These are phyloP conservation scores for Microdochium trichocladiopsis DNA, from an alignment of 2,329 filamentous ascomycete species.

Conservation along the genomic window DNA sequence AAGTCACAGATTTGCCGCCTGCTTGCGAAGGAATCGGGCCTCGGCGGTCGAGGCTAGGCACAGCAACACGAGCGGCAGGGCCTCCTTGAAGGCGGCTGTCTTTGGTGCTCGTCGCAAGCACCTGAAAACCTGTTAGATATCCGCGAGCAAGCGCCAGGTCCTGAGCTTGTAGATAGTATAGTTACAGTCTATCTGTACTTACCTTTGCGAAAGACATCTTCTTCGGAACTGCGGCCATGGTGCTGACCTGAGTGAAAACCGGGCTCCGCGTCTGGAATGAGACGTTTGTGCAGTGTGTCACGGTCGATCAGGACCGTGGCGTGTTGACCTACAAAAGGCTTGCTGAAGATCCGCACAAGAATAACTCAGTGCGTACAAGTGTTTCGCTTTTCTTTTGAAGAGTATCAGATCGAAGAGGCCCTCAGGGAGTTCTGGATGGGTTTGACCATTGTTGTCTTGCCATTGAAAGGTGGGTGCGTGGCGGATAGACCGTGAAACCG, in stretches of 20 bases:
- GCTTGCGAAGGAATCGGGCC: slow-evolving; percentile 9
- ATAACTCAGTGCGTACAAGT: no score
- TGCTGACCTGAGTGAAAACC: background rate
- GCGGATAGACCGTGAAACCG: no score
- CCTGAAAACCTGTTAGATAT: slow-evolving; percentile 10
- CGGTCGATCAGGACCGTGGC: slow-evolving; percentile 15
- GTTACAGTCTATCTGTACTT: no score
- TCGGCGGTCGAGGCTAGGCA: slow-evolving; percentile 20
- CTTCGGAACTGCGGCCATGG: slow-evolving; percentile 16
- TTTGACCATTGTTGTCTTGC: slow-evolving; percentile 47
- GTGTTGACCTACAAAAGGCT: no score
- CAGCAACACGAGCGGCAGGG: slow-evolving; percentile 18
- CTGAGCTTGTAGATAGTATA: no score
- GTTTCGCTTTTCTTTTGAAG: no score
- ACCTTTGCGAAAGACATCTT: slow-evolving; percentile 26
- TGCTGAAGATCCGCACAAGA: no score
- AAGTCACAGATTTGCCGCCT: slow-evolving; percentile 8
- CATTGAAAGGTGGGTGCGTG: background rate
- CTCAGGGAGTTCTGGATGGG: slow-evolving; percentile 39
- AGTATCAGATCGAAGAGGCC: slow-evolving; percentile 42
- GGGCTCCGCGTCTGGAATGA: background rate
- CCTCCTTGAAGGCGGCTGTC: slow-evolving; percentile 14
- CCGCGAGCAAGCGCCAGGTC: no score
- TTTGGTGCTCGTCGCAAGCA: slow-evolving; percentile 21
- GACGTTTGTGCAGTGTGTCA: background rate